Conservation (phyloP, 257 asterid species). For the Anisodus acutangulus region DNA sequence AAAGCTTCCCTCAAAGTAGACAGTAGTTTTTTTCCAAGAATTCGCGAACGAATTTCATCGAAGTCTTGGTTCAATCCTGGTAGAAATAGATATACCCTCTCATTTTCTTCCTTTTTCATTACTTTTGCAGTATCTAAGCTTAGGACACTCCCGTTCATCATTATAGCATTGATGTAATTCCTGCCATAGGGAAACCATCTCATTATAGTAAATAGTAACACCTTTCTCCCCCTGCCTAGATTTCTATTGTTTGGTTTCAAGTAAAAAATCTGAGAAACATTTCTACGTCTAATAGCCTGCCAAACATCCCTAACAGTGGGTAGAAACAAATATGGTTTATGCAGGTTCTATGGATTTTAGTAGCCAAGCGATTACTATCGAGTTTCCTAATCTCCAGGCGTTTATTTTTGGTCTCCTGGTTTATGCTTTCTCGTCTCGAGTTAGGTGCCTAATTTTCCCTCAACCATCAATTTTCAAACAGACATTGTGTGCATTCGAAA, state of each 20-base stretch:
- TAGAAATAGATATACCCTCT: background rate
- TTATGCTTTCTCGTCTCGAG: background rate
- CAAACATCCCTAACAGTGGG: background rate
- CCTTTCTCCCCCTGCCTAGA: background rate
- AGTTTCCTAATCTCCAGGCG: background rate
- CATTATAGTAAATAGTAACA: constrained; percentile 21
- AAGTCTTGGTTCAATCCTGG: background rate
- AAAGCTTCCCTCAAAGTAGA: background rate
- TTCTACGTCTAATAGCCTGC: background rate
- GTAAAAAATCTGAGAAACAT: background rate
- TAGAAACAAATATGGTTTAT: background rate
- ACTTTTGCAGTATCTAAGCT: background rate
- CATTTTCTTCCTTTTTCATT: background rate
- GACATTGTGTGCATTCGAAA: constrained; percentile 6
- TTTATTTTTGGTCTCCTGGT: background rate
- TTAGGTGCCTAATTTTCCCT: background rate
- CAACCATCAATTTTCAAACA: background rate
- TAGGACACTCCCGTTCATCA: constrained; percentile 9
- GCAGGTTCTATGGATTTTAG: constrained; percentile 17
- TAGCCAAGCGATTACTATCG: constrained; percentile 10
- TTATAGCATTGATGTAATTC: constrained; percentile 2
- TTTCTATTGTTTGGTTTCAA: background rate
- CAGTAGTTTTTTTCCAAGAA: background rate
- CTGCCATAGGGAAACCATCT: background rate
- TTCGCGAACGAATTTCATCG: background rate